Percentiles rank a stretch among this genome's conserved stretches.
phyloP scores from a whole-genome alignment of 805 yeast species.

The Komagataella kurtzmanii region DNA sequence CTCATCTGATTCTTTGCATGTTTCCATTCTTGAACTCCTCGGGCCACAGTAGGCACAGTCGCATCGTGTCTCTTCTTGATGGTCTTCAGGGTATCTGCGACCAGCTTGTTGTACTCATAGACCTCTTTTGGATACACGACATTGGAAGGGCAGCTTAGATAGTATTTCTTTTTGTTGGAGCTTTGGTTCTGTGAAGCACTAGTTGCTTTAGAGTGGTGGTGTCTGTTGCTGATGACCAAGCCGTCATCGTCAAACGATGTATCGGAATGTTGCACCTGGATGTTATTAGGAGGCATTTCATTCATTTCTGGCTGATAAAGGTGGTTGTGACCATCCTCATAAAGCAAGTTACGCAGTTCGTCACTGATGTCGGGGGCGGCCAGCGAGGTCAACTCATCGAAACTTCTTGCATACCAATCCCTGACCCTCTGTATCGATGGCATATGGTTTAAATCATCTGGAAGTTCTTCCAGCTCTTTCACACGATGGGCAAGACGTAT shows the following conservation, averaged over 20 bases:
- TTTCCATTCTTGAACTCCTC: constrained; percentile 89
- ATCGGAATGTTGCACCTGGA: not conserved
- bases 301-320: constrained; percentile 2
- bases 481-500: constrained; percentile 79
- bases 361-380: constrained; percentile 40
- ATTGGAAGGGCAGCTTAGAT: constrained; percentile 37
- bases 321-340: constrained; percentile 5
- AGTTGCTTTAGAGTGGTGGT: not conserved
- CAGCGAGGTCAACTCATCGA: constrained; percentile 64
- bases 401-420: constrained; percentile 86
- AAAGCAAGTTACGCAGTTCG: constrained; percentile 24
- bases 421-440: constrained; percentile 66
- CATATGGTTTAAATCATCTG: constrained; percentile 58
- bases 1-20: constrained; percentile 26
- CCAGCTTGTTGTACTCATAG: constrained; percentile 52
- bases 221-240: constrained; percentile 11
- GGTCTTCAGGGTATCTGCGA: constrained; percentile 49
- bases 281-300: not conserved
- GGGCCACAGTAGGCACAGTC: constrained; percentile 83
- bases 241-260: constrained; percentile 35
- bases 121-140: constrained; percentile 64
- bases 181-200: not conserved
- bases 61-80: constrained; percentile 85
- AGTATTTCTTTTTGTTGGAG: constrained; percentile 21
- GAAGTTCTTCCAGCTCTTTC: constrained; percentile 69